phyloP scores from a whole-genome alignment of 495 filamentous ascomycete species.

The Durotheca rogersii region DNA sequence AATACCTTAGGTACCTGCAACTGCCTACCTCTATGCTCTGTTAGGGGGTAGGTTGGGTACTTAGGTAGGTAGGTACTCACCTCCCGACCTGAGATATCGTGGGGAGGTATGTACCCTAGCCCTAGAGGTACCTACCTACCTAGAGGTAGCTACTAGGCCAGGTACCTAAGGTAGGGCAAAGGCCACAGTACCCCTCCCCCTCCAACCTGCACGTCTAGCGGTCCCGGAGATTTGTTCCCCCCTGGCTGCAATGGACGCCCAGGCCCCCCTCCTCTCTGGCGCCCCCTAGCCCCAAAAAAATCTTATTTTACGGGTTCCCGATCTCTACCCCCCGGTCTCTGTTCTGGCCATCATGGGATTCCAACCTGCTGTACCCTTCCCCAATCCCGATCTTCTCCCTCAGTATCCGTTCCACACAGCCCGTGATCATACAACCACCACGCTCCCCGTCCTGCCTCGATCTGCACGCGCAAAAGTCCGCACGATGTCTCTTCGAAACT shows the following conservation, averaged over 20 bases:
- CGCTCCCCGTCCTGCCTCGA: too few species aligned
- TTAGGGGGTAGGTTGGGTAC: not conserved
- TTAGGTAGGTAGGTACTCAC: not conserved
- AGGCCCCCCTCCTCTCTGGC: conserved; percentile 6
- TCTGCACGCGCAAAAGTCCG: not conserved
- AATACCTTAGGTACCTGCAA: not conserved
- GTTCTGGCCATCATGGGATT: conserved; percentile 31
- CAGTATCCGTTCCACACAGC: too few species aligned
- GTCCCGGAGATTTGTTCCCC: too few species aligned
- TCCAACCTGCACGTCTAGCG: not conserved
- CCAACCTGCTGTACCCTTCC: conserved; percentile 11
- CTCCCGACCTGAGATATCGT: not conserved
- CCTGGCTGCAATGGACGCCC: not conserved
- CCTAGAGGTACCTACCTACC: not conserved
- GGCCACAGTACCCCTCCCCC: not conserved
- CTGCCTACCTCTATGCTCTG: too few species aligned
- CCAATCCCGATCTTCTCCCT: conserved; percentile 19
- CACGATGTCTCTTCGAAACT: conserved; percentile 12
- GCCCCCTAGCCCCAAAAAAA: conserved; percentile 15
- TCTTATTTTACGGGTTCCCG: conserved; percentile 39
- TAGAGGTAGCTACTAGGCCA: not conserved
- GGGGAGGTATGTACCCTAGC: too few species aligned
- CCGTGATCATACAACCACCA: too few species aligned
- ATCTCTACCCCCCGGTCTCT: conserved; percentile 30
- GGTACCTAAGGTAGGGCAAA: not conserved